Evolutionary conservation across 2,329 filamentous ascomycete genomes (phyloP), one percentile per base, ranked within the genome.

Genomic region (Claviceps sp.): DNA sequence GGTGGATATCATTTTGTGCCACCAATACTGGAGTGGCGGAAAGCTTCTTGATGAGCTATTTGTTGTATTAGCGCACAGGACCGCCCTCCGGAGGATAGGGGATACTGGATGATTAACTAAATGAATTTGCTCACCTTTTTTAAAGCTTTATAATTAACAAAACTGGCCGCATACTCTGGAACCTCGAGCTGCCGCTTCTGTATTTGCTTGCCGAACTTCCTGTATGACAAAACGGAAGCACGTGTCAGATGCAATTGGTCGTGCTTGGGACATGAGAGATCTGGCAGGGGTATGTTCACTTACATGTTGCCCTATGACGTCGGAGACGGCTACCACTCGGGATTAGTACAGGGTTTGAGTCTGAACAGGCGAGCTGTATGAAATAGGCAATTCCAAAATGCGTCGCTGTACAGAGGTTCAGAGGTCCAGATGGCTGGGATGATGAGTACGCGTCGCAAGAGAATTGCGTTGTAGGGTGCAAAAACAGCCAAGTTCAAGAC

Each of bases 121-220:
- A 17, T 38, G 49, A n/a, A 5, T 3, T 47, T 38, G 6, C 55
- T 37, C 66, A 95, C 93, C 88, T 97, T 97, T 72, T 98, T 98
- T 61, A 98, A 77, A 55, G 89, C 90, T 74, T 98, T 98, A 76
- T 98, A 98, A 72, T 98, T 96, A 62, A 97, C 90, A 67, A 98
- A 98, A 71, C 90, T 96, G 58, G 91, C 89, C 56, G 93, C 91
- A 84, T 98, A 98, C 79, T 98, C 93, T 55, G 93, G 93, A 55
- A 98, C 90, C 69, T 98, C 93, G 64, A 98, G 87, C 78, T 98
- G 93, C 68, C 90, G 85, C 76, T 95, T 95, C 76, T 97, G 93
- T 60, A 98, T 95, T 68, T 96, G 89, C 77, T 98, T 98, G 70
- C 93, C 93, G 75, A 98, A 98, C 81, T 98, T 98, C 93, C 91